Percentiles rank a stretch among this genome's conserved stretches.
Conservation (phyloP, 495 filamentous ascomycete genomes). For the Elasticomyces elasticus region DNA sequence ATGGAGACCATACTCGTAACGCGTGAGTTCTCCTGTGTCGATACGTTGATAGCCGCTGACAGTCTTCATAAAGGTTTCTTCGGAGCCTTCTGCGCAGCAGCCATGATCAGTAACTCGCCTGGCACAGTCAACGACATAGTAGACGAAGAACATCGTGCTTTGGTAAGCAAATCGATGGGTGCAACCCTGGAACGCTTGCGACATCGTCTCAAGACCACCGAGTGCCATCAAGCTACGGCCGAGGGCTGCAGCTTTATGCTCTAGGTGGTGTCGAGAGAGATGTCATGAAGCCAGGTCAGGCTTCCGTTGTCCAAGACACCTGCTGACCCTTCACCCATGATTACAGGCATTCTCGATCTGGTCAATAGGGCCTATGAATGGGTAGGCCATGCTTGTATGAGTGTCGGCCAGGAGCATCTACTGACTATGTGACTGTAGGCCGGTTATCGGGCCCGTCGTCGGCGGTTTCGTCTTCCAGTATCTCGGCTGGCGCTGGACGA, state of each 20-base stretch:
- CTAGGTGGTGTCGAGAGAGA: too few relatives aligned
- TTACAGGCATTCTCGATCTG: slow-evolving; percentile 67
- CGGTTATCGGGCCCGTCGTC: slow-evolving; percentile 47
- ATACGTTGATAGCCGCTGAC: too few relatives aligned
- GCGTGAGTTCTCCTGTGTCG: slow-evolving; percentile 32
- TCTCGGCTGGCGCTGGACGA: slow-evolving; percentile 80
- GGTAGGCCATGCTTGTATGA: slow-evolving; percentile 29
- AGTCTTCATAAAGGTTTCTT: slow-evolving; percentile 43
- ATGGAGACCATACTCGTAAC: slow-evolving; percentile 55
- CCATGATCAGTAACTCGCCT: slow-evolving; percentile 71
- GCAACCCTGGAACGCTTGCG: too few relatives aligned
- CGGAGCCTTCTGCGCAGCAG: slow-evolving; percentile 65
- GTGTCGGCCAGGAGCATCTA: background rate
- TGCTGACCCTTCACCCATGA: too few relatives aligned
- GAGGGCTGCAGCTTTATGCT: too few relatives aligned
- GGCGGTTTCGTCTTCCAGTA: slow-evolving; percentile 69
- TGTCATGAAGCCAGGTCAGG: too few relatives aligned
- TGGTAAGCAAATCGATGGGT: too few relatives aligned
- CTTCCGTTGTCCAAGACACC: too few relatives aligned
- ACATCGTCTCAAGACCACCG: too few relatives aligned
- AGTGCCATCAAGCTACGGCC: too few relatives aligned
- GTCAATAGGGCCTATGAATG: slow-evolving; percentile 71
- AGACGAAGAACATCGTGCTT: slow-evolving; percentile 54
- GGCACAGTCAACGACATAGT: slow-evolving; percentile 77
- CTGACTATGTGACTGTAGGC: background rate